Base-by-base conservation (phyloP, 768 basidiomycete genomes). In the Xerocomellus intermedius region DNA sequence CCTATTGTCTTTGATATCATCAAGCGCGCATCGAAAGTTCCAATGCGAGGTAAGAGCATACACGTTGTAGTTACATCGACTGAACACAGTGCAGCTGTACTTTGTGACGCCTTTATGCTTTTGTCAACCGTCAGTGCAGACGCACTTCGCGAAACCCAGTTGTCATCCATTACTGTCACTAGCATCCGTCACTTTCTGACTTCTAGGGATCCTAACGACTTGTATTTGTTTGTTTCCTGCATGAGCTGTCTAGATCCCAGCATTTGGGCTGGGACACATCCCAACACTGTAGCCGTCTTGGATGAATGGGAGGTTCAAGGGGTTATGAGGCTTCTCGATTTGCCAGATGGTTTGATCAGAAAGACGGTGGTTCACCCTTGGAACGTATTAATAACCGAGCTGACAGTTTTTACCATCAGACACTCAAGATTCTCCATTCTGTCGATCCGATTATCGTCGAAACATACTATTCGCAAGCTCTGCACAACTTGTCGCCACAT, bases 281-380 rank as follows among this genome's bases (percentile, higher is more conserved):
- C 76, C 4, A 76, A 78, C 6, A 68, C 79, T 19, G 77, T 79
- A 35, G 74, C 83, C 2, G 71, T 82, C 9, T 69, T 92, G 43
- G 85, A 89, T n/a, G 81, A 75, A 50, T 81, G 80, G 78, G 90
- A 92, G 49, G 89, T 93, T 37, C 85, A 85, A 48, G 74, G 75
- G 33, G 75, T 92, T 21, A 87, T 93, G 83, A 79, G 77, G 55
- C 69, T 87, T 16, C 71, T 93, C 26, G 79, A 85, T 55, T 83
- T 81, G 3, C 69, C 76, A 1, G 91, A 93, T 65, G 57, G 65
- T 9, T 62, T 76, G 28, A 80, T 90, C 38, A 78, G 88, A 52
- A 76, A 69, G 48, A 85, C 77, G 76, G 91, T 87, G 61, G 52
- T 76, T 52, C n/a, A 14, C 6, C 7, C 48, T 42, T 33, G 3